Base-by-base conservation (phyloP, 169 alveolate genomes). In the Eimeria maxima region DNA sequence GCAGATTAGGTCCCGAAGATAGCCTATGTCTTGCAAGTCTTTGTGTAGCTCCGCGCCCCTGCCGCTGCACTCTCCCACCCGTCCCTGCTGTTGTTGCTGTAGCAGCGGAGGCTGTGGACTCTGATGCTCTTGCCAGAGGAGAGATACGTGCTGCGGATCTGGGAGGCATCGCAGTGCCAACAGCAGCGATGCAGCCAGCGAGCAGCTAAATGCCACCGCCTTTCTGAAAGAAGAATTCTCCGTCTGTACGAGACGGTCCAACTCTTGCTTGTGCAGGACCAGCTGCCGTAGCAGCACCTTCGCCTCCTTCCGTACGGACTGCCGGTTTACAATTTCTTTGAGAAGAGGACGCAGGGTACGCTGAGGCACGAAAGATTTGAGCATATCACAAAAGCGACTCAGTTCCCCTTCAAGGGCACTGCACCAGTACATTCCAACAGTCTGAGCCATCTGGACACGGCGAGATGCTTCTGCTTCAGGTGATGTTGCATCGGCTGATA, bases 351-450 rank as follows among this genome's bases (percentile, higher is more conserved):
- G 5, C 3, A 60, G 14, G 42, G 29, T 18, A 13, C n/a, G 45
- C 24, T 50, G 69, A 24, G 53, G 78, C 93, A 57, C 69, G 42
- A n/a, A 29, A 14, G 57, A 42, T 55, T 60, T 20, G 42, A 60
- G 81, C 6, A 22, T 1, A 33, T 11, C 14, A 57, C 7, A 50
- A 42, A 83, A 83, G 22, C 55, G 91, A 11, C 74, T 29, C 14
- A 57, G 76, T 8, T n/a, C 47, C n/a, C 11, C 45, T 60, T 87
- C 93, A 8, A 87, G 71, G 24, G 8, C 71, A 45, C 83, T 38
- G 83, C 93, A 60, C 93, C 93, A 87, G 81, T 87, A 87, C 65
- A 87, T 10, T 10, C 93, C 93, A 57, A 87, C 93, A 18, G 13
- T 14, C 4, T 69, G 45, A 18, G 93, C 44, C 44, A 63, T 44